A percentile compares a stretch with the other conserved stretches of the same genome.
Conservation (phyloP, 495 filamentous ascomycete species). For the Elaphomyces granulatus region DNA sequence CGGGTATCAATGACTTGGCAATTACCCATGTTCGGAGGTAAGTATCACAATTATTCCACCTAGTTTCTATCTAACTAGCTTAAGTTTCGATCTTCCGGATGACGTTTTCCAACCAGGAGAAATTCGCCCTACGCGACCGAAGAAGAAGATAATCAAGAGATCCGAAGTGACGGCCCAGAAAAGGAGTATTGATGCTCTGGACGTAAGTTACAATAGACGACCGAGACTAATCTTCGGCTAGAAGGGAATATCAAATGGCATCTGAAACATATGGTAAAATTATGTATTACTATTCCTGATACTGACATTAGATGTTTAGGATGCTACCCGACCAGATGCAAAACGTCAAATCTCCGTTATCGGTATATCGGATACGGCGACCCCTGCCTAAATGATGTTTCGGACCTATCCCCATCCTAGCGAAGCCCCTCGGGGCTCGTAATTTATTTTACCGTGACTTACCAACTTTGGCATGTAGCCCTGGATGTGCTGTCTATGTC, state of each 20-base stretch:
- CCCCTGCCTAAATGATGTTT: slow-evolving; percentile 20
- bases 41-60: slow-evolving; percentile 13
- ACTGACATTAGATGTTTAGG: slow-evolving; percentile 18
- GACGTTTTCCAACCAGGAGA: slow-evolving; percentile 84
- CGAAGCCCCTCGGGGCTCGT: not conserved
- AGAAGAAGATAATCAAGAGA: slow-evolving; percentile 44
- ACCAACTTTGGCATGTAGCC: not conserved
- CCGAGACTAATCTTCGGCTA: slow-evolving; percentile 13
- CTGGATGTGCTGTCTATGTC: not conserved
- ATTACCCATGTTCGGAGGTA: slow-evolving; percentile 69
- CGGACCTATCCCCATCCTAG: too few relatives aligned
- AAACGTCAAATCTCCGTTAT: slow-evolving; percentile 29
- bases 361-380: slow-evolving; percentile 16
- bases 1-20: slow-evolving; percentile 47
- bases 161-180: slow-evolving; percentile 25
- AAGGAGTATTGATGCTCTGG: slow-evolving; percentile 28
- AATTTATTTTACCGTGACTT: not conserved
- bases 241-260: slow-evolving; percentile 12
- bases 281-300: slow-evolving; percentile 25
- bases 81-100: slow-evolving; percentile 68
- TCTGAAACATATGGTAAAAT: slow-evolving; percentile 9
- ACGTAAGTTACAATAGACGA: slow-evolving; percentile 31
- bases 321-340: slow-evolving; percentile 18
- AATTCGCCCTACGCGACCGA: slow-evolving; percentile 46
- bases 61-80: slow-evolving; percentile 11